phyloP scores from a whole-genome alignment of 2,329 filamentous ascomycete genomes.

The Huntiella savannae region DNA sequence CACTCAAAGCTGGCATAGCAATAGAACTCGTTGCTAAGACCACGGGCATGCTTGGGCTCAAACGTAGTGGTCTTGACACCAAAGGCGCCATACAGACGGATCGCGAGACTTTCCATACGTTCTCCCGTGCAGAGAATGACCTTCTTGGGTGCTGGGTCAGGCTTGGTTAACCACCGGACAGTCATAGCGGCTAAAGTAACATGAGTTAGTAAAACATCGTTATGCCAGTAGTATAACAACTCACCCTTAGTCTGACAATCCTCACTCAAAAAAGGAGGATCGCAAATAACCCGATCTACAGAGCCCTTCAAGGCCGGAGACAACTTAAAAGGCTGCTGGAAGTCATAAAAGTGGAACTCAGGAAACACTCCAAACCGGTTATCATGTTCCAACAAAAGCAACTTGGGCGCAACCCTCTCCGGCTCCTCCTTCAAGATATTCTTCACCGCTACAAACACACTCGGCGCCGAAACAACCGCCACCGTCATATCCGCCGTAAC shows the following conservation, averaged over 20 bases:
- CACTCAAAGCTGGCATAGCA: slow-evolving; percentile 66
- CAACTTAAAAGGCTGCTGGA: slow-evolving; percentile 45
- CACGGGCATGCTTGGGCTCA: slow-evolving; percentile 48
- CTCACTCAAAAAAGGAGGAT: slow-evolving; percentile 62
- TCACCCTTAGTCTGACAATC: slow-evolving; percentile 64
- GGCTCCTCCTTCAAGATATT: slow-evolving; percentile 32
- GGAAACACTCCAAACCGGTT: slow-evolving; percentile 53
- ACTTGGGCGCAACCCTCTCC: slow-evolving; percentile 25
- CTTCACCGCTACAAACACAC: slow-evolving; percentile 57
- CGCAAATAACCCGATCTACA: slow-evolving; percentile 52
- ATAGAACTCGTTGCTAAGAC: slow-evolving; percentile 62
- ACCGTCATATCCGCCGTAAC: slow-evolving; percentile 38
- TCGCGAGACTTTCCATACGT: slow-evolving; percentile 46
- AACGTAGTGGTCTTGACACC: slow-evolving; percentile 48
- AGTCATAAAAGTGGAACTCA: slow-evolving; percentile 61
- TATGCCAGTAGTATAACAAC: slow-evolving; percentile 10
- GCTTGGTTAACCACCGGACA: slow-evolving; percentile 49
- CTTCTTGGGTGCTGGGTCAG: slow-evolving; percentile 15
- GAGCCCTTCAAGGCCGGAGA: slow-evolving; percentile 42
- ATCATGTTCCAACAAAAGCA: slow-evolving; percentile 57
- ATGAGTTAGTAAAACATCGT: background rate
- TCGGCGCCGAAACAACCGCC: slow-evolving; percentile 55
- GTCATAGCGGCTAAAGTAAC: slow-evolving; percentile 45
- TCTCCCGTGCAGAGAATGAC: slow-evolving; percentile 62
- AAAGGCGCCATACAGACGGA: slow-evolving; percentile 45